Percentiles rank a stretch among this genome's conserved stretches.
phyloP scores from a whole-genome alignment of 1,284 basidiomycete genomes.

The Spongiforma sp. region DNA sequence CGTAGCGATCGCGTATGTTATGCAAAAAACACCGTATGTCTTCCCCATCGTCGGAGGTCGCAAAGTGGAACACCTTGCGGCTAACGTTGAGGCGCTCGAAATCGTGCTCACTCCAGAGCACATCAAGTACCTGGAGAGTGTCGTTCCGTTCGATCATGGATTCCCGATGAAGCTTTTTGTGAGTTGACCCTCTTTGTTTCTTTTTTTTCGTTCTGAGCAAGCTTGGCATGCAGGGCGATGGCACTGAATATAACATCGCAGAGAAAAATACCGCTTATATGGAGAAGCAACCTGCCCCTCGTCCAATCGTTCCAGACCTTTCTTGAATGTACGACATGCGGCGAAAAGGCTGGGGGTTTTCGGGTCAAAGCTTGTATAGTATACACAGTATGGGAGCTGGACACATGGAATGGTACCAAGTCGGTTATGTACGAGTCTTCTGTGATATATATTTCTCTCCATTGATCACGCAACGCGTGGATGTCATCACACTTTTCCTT shows the following conservation, averaged over 20 bases:
- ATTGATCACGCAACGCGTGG: too few relatives aligned
- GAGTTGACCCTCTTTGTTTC: slow-evolving; percentile 18
- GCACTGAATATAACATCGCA: slow-evolving; percentile 17
- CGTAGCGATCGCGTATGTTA: slow-evolving; percentile 52
- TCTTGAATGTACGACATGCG: slow-evolving; percentile 9
- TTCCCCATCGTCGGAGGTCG: slow-evolving; percentile 57
- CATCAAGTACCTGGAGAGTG: slow-evolving; percentile 47
- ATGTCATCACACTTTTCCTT: too few relatives aligned
- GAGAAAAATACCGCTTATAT: slow-evolving; percentile 24
- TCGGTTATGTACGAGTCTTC: too few relatives aligned
- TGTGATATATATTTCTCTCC: too few relatives aligned
- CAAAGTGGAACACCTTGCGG: slow-evolving; percentile 53
- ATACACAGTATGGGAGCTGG: too few relatives aligned
- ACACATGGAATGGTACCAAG: too few relatives aligned
- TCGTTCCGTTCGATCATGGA: slow-evolving; percentile 47
- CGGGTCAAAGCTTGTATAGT: too few relatives aligned
- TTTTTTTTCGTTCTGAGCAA: slow-evolving; percentile 33
- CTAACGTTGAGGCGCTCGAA: slow-evolving; percentile 53
- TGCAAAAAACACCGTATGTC: slow-evolving; percentile 53
- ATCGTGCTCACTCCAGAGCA: slow-evolving; percentile 49
- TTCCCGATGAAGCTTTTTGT: slow-evolving; percentile 49
- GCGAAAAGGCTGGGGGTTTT: too few relatives aligned
- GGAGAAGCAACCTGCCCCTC: slow-evolving; percentile 25
- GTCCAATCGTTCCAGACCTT: slow-evolving; percentile 24
- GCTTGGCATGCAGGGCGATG: slow-evolving; percentile 33